Evolutionary conservation across 192 early-diverging fungal genomes (phyloP).

Genomic region (Haplosporangium gracile): DNA sequence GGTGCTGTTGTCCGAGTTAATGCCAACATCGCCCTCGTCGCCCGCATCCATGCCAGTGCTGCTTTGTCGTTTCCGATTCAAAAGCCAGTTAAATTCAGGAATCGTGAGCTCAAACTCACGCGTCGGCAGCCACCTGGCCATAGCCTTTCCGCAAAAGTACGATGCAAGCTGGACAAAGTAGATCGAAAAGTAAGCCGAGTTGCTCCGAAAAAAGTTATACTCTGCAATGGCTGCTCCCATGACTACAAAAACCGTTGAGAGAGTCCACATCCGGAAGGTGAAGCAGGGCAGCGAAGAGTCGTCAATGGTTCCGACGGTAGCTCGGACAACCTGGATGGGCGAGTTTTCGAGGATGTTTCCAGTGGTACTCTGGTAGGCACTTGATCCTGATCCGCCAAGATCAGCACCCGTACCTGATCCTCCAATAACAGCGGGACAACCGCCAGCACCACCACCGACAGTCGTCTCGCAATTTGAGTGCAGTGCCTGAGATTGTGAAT

Average conservation of each 20-base stretch:
- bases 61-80: background rate
- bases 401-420: background rate
- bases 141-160: slow-evolving; percentile 50
- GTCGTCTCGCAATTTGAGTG: slow-evolving; percentile 5
- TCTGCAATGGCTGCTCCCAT: slow-evolving; percentile 58
- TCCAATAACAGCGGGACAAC: background rate
- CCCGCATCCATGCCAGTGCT: background rate
- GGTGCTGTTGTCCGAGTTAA: slow-evolving; percentile 14
- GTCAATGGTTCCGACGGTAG: slow-evolving; percentile 48
- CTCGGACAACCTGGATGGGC: slow-evolving; percentile 54
- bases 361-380: background rate
- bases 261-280: slow-evolving; percentile 66
- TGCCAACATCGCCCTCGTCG: slow-evolving; percentile 12
- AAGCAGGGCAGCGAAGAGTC: slow-evolving; percentile 62
- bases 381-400: background rate
- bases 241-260: slow-evolving; percentile 54
- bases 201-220: slow-evolving; percentile 59
- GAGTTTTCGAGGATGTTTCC: slow-evolving; percentile 40
- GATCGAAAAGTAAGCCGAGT: slow-evolving; percentile 42
- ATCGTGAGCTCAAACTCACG: slow-evolving; percentile 38
- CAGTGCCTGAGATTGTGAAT: slow-evolving; percentile 25
- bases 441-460: background rate
- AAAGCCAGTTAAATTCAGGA: slow-evolving; percentile 1
- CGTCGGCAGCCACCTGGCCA: slow-evolving; percentile 44
- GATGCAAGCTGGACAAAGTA: slow-evolving; percentile 59